A percentile compares a stretch with the other conserved stretches of the same genome.
Conservation (phyloP, 2,329 filamentous ascomycete genomes). For the Calonectria pteridis region DNA sequence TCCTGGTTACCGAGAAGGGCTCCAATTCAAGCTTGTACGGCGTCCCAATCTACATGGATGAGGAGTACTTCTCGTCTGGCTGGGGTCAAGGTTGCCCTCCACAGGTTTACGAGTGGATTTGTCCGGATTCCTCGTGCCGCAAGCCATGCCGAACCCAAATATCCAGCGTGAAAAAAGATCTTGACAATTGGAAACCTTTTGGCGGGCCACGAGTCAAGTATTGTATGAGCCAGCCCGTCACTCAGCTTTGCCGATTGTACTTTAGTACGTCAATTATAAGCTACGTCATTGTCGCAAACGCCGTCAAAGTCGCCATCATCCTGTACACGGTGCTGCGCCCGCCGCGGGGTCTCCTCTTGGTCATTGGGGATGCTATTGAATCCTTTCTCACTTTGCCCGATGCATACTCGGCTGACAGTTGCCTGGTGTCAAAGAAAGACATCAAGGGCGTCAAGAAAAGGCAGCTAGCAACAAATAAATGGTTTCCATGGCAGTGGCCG, state of each 20-base stretch:
- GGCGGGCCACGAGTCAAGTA: background rate
- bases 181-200: slow-evolving; percentile 13
- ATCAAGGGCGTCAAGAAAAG: background rate
- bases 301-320: slow-evolving; percentile 11
- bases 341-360: slow-evolving; percentile 15
- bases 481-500: background rate
- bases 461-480: background rate
- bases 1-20: slow-evolving; percentile 1
- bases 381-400: slow-evolving; percentile 14
- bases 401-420: slow-evolving; percentile 11
- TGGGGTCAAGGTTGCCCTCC: background rate
- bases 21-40: background rate
- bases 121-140: background rate
- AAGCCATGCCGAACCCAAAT: background rate
- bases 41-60: background rate
- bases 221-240: slow-evolving; percentile 17
- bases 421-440: slow-evolving; percentile 1
- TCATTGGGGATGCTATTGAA: slow-evolving; percentile 26
- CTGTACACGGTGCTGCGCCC: slow-evolving; percentile 5
- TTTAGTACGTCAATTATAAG: slow-evolving; percentile 5
- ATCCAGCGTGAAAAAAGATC: background rate
- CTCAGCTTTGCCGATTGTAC: slow-evolving; percentile 13
- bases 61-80: background rate
- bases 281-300: slow-evolving; percentile 13
- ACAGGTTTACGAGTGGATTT: slow-evolving; percentile 14